These are phyloP conservation scores for Suillus sp. DNA, from an alignment of 768 basidiomycete genomes.

Conservation along the genomic window DNA sequence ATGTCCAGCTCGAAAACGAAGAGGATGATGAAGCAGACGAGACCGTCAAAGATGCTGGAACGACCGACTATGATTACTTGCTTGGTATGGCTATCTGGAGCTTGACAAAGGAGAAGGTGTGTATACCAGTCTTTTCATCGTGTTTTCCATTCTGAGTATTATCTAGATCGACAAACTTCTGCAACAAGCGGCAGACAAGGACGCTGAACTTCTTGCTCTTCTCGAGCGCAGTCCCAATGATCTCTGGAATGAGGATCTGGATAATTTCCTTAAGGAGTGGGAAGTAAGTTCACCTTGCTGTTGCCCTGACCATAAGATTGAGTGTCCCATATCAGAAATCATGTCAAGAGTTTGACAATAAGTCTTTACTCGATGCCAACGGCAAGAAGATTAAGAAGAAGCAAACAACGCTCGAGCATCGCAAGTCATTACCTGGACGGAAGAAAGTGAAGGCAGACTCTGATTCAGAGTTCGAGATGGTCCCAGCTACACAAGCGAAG, in stretches of 20 bases:
- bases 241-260: slow-evolving; percentile 90
- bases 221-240: slow-evolving; percentile 78
- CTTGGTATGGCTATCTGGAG: slow-evolving; percentile 95
- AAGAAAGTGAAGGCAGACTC: slow-evolving; percentile 40
- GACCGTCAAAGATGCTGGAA: slow-evolving; percentile 40
- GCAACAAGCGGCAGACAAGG: slow-evolving; percentile 79
- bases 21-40: slow-evolving; percentile 50
- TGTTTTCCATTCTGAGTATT: slow-evolving; percentile 14
- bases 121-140: slow-evolving; percentile 5
- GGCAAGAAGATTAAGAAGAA: slow-evolving; percentile 60
- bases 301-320: neutral
- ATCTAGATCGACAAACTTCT: slow-evolving; percentile 80
- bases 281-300: slow-evolving; percentile 55
- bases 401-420: slow-evolving; percentile 55
- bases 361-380: slow-evolving; percentile 46
- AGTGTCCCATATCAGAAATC: slow-evolving; percentile 35
- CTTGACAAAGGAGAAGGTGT: slow-evolving; percentile 89
- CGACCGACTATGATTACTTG: slow-evolving; percentile 88
- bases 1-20: slow-evolving; percentile 55
- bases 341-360: slow-evolving; percentile 46
- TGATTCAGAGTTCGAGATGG: slow-evolving; percentile 42
- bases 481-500: slow-evolving; percentile 31
- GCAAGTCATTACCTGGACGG: slow-evolving; percentile 48
- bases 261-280: slow-evolving; percentile 83
- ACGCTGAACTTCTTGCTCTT: slow-evolving; percentile 74